Evolutionary conservation across 2,329 filamentous ascomycete genomes (phyloP).

Genomic region (Madurella fahalii): DNA sequence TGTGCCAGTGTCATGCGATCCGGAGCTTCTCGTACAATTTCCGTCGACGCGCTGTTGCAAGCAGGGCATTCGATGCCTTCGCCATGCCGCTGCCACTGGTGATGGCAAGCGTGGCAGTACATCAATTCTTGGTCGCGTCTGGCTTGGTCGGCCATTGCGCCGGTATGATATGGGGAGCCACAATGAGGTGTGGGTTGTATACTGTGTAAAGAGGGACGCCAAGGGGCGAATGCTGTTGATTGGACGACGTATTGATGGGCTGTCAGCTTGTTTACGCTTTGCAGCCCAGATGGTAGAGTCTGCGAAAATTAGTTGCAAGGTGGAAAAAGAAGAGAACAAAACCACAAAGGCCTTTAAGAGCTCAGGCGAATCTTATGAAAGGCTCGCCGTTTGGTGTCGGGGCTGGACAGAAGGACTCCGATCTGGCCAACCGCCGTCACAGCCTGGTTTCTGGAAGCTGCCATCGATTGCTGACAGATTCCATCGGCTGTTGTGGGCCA

Average conservation of each 20-base stretch:
- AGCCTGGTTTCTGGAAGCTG: neutral
- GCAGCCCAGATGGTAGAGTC: neutral
- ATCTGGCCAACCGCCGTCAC: neutral
- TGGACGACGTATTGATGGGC: neutral
- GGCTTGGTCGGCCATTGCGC: conserved; percentile 8
- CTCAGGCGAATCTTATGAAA: neutral
- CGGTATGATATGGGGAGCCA: neutral
- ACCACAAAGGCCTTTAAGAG: neutral
- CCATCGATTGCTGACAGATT: conserved; percentile 1
- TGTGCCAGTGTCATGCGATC: neutral
- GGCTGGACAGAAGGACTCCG: neutral
- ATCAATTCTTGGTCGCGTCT: conserved; percentile 6
- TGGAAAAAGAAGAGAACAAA: neutral
- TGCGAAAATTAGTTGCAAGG: neutral
- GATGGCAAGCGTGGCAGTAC: conserved; percentile 24
- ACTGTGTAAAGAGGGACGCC: neutral
- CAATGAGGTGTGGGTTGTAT: neutral
- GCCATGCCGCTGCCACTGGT: conserved; percentile 18
- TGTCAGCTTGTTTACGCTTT: neutral
- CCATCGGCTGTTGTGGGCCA: neutral
- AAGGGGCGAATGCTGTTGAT: neutral
- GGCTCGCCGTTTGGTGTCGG: neutral
- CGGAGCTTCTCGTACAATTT: conserved; percentile 18
- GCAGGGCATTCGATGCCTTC: conserved; percentile 21
- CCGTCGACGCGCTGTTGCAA: conserved; percentile 18